These are phyloP conservation scores for Kalanchoe fedtschenkoi DNA, from an alignment of 164 flowering plant genomes.

Conservation along the genomic window DNA sequence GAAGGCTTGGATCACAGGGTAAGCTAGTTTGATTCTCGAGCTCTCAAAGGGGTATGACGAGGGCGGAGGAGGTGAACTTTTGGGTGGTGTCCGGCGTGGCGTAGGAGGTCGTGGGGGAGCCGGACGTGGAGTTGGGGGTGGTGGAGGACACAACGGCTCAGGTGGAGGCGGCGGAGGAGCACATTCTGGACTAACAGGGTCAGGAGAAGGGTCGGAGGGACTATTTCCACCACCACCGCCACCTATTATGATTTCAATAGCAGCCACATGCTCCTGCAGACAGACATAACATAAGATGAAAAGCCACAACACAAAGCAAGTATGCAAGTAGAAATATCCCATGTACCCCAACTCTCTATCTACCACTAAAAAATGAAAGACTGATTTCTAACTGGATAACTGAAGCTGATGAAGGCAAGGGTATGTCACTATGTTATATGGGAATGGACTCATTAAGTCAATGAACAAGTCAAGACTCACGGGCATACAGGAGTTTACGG, in stretches of 20 bases:
- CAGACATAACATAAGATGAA: slow-evolving; percentile 2
- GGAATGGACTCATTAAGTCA: neutral
- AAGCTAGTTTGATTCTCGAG: neutral
- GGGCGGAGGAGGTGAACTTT: slow-evolving; percentile 2
- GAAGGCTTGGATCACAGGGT: slow-evolving; percentile 13
- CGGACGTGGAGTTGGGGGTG: slow-evolving; percentile 4
- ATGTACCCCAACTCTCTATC: neutral
- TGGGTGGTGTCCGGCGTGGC: neutral
- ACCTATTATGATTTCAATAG: slow-evolving; percentile 1
- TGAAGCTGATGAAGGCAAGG: neutral
- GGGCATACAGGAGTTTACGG: slow-evolving; percentile 1
- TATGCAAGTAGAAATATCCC: neutral
- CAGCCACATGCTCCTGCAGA: neutral
- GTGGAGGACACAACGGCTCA: slow-evolving; percentile 1
- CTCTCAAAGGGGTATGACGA: slow-evolving; percentile 9
- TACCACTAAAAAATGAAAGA: neutral
- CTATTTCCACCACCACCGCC: neutral
- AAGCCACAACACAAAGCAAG: neutral
- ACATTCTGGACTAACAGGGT: neutral
- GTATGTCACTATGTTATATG: too few species aligned
- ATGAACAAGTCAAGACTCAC: slow-evolving; percentile 4
- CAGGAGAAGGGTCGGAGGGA: slow-evolving; percentile 18
- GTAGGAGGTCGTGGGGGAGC: neutral
- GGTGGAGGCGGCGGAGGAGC: slow-evolving; percentile 3
- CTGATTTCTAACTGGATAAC: neutral